Evolutionary conservation across 495 filamentous ascomycete genomes (phyloP).

Genomic region (Hypomontagnella monticulosa): DNA sequence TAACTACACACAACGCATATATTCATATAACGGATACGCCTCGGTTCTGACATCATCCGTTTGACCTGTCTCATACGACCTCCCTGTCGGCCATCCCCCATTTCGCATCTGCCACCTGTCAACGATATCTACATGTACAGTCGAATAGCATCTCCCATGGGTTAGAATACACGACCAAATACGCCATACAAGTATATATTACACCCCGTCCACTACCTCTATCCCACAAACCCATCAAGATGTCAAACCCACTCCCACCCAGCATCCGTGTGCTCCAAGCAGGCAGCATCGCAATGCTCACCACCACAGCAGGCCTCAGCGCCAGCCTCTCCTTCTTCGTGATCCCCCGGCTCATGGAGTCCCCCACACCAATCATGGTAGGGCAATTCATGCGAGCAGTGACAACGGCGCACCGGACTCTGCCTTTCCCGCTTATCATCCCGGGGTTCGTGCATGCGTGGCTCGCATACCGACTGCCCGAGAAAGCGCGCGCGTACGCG

Average conservation of each 20-base stretch:
- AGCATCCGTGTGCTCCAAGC: constrained; percentile 56
- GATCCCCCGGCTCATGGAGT: constrained; percentile 61
- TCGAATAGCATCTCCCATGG: too few species aligned
- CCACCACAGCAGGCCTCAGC: constrained; percentile 53
- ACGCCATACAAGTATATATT: too few species aligned
- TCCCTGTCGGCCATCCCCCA: too few species aligned
- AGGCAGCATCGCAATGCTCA: constrained; percentile 58
- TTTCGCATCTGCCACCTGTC: too few species aligned
- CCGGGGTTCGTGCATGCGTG: constrained; percentile 53
- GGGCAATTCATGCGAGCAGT: constrained; percentile 58
- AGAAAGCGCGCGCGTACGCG: constrained; percentile 49
- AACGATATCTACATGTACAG: too few species aligned
- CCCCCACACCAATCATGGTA: constrained; percentile 62
- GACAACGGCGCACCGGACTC: constrained; percentile 45
- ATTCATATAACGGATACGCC: too few species aligned
- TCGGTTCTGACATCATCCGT: too few species aligned
- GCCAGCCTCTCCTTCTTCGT: constrained; percentile 53
- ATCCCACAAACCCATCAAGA: background rate
- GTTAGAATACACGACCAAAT: too few species aligned
- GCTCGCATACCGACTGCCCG: constrained; percentile 52
- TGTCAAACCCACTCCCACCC: constrained; percentile 2
- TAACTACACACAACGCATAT: too few species aligned
- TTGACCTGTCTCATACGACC: too few species aligned
- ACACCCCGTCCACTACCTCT: too few species aligned
- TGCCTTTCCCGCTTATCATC: constrained; percentile 46